Conservation (phyloP, 2,329 filamentous ascomycete genomes). For the Ophiosphaerella herpotricha region DNA sequence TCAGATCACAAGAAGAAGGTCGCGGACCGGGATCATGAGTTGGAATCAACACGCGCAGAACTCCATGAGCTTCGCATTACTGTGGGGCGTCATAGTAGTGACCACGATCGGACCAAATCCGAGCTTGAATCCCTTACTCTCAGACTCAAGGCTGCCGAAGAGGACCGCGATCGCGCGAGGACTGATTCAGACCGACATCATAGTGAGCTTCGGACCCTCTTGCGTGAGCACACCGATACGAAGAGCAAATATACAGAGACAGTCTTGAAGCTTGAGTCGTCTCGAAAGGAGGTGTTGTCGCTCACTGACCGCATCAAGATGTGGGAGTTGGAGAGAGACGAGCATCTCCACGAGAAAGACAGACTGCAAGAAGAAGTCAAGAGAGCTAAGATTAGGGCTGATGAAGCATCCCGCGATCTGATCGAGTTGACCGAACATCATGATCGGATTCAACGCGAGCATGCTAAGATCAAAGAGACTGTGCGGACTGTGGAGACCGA, state of each 20-base stretch:
- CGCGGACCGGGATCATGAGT: constrained; percentile 22
- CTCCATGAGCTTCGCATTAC: constrained; percentile 19
- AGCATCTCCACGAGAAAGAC: constrained; percentile 30
- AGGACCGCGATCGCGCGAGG: constrained; percentile 24
- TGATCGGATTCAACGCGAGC: constrained; percentile 26
- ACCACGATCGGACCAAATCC: constrained; percentile 22
- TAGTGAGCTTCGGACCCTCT: constrained; percentile 22
- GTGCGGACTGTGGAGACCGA: constrained; percentile 22
- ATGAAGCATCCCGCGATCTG: constrained; percentile 26
- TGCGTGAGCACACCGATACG: constrained; percentile 29
- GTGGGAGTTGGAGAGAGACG: constrained; percentile 28
- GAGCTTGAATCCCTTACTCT: constrained; percentile 21
- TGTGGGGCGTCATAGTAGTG: constrained; percentile 7
- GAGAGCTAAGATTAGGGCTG: constrained; percentile 19
- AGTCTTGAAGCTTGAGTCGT: constrained; percentile 22
- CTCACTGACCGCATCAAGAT: constrained; percentile 28
- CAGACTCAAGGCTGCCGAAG: constrained; percentile 23
- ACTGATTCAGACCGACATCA: constrained; percentile 28
- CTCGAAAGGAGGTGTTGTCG: constrained; percentile 26
- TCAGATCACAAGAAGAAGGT: constrained; percentile 32
- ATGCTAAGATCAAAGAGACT: constrained; percentile 27
- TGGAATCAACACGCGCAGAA: constrained; percentile 22
- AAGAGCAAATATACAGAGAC: constrained; percentile 28
- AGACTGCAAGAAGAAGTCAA: constrained; percentile 30
- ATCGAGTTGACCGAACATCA: constrained; percentile 28